A percentile compares a stretch with the other conserved stretches of the same genome.
phyloP scores from a whole-genome alignment of 441 rosid genomes.

The Syzygium syzygioides region DNA sequence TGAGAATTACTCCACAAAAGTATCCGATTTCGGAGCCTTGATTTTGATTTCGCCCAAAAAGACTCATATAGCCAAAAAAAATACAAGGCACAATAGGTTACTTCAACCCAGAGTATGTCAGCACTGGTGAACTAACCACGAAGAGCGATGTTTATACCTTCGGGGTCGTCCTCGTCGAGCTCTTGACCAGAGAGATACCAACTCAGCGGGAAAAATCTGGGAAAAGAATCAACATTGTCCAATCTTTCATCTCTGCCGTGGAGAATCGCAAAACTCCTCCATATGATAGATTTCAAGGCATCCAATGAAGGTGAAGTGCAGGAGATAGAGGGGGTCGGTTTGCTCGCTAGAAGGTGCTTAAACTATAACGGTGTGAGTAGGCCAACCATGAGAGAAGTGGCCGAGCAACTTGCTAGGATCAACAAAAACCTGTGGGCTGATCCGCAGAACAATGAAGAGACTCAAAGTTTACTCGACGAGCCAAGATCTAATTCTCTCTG shows the following conservation, averaged over 20 bases:
- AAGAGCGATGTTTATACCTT: no score
- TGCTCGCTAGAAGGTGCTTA: not conserved
- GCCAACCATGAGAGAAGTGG: constrained; percentile 1
- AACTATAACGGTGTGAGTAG: not conserved
- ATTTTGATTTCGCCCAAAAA: not conserved
- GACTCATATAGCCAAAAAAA: not conserved
- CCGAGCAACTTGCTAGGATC: not conserved
- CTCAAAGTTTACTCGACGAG: not conserved
- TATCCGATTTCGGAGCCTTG: not conserved
- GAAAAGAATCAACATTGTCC: not conserved
- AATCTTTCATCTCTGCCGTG: not conserved
- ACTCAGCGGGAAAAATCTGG: accelerated
- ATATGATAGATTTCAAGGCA: accelerated
- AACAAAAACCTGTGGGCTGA: not conserved
- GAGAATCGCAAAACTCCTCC: not conserved
- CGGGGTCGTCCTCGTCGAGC: accelerated
- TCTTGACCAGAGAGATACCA: accelerated
- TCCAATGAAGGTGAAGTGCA: not conserved
- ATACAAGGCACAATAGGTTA: not conserved
- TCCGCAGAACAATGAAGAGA: not conserved
- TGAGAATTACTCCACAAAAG: accelerated
- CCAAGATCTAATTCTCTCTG: not conserved
- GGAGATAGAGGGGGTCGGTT: accelerated
- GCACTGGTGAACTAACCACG: not conserved
- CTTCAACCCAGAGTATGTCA: accelerated